Evolutionary conservation across 129 eudicot genomes (phyloP).

Genomic region (Arctium minus): DNA sequence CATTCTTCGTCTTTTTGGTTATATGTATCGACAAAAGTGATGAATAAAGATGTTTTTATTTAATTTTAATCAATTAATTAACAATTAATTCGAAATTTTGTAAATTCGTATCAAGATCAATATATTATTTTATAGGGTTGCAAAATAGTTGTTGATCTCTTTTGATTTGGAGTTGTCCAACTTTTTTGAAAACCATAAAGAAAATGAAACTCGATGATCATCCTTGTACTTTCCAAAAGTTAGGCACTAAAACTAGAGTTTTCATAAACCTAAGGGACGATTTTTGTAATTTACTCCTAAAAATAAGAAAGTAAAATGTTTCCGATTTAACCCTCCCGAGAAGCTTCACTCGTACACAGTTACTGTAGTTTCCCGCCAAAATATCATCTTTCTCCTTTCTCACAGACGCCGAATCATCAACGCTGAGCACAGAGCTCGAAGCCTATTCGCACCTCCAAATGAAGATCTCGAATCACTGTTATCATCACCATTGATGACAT

Average conservation of each 20-base stretch:
- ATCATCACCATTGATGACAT: not conserved
- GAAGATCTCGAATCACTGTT: not conserved
- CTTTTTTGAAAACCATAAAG: too few species aligned
- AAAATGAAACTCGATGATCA: not conserved
- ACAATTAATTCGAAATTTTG: too few species aligned
- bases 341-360: not conserved
- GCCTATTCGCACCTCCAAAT: not conserved
- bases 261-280: not conserved
- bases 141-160: too few species aligned
- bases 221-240: not conserved
- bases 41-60: too few species aligned
- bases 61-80: too few species aligned
- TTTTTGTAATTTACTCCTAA: not conserved
- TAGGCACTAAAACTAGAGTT: not conserved
- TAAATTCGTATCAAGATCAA: too few species aligned
- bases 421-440: too few species aligned
- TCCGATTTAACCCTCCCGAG: not conserved
- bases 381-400: not conserved
- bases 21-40: not conserved
- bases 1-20: not conserved
- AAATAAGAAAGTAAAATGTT: too few species aligned
- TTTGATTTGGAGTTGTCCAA: too few species aligned
- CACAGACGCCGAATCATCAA: not conserved
- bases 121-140: too few species aligned
- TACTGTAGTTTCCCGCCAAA: not conserved